These are phyloP conservation scores for Wickerhamiella parazyma DNA, from an alignment of 805 yeast genomes.

Conservation along the genomic window DNA sequence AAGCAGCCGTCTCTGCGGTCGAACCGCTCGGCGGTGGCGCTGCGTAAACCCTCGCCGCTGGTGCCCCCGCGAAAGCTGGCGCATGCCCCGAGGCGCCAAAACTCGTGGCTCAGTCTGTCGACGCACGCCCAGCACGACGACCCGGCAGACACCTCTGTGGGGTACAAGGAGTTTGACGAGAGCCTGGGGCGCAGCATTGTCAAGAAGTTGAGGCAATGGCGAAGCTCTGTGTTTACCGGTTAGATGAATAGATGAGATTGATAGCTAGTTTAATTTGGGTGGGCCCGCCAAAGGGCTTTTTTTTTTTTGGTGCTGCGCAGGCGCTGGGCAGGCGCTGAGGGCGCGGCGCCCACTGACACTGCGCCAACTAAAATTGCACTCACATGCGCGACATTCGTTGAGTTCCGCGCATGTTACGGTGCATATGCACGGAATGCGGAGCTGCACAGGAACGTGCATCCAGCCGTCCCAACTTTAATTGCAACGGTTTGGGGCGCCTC, in stretches of 20 bases:
- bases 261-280: too few relatives aligned
- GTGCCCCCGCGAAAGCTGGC: background rate
- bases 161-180: slow-evolving; percentile 4
- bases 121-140: background rate
- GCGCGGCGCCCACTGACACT: too few relatives aligned
- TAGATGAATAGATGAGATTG: too few relatives aligned
- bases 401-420: too few relatives aligned
- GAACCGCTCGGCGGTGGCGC: background rate
- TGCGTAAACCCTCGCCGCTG: background rate
- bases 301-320: too few relatives aligned
- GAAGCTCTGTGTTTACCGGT: background rate
- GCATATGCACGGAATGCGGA: too few relatives aligned
- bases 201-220: slow-evolving; percentile 1
- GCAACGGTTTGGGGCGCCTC: too few relatives aligned
- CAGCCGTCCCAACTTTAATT: too few relatives aligned
- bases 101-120: background rate
- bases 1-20: background rate
- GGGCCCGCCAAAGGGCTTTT: too few relatives aligned
- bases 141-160: background rate
- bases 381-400: too few relatives aligned
- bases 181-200: background rate
- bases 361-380: too few relatives aligned
- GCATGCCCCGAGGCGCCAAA: background rate
- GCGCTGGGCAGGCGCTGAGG: too few relatives aligned
- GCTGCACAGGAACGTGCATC: background rate